Base-by-base conservation (phyloP, 2,329 filamentous ascomycete species). In the Colletotrichum spinosum region DNA sequence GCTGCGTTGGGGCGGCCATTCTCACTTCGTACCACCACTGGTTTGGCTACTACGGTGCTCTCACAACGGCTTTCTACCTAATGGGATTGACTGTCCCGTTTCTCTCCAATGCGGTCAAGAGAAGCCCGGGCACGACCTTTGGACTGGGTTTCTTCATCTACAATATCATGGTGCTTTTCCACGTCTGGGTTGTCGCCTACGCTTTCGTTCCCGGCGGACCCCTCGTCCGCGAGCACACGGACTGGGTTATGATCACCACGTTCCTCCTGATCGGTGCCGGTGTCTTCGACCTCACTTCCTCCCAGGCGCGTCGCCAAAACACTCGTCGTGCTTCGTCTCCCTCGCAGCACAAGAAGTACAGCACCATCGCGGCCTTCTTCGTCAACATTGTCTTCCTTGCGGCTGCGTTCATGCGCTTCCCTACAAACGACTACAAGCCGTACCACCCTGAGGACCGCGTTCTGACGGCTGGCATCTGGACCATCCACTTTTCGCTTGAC, bases 111-210 rank as follows among this genome's bases (percentile, higher is more conserved):
- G 94, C 93, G 34, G 86, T 92, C 34, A 90, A 90, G 73, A 91
- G 92, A 75, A 90, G 84, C 55, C 94, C 94, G 1, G 92, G 89
- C 6, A 84, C 85, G 34, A 93, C 92, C 0, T 99, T 99, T 75
- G 96, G 95, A 3, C 76, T 97, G 12, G 95, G 92, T 4, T 97
- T 97, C 80, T 80, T 97, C 56, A 78, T 97, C 53, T 99, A 98
- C 83, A 97, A 98, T 78, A 85, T 98, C 72, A 81, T 98, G 81
- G 90, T 97, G 5, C 86, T 99, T n/a, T 97, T 97, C 83, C 95
- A 98, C 74, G 94, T 97, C 60, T 99, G 96, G 96, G 92, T 97
- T 41, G 96, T 99, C 10, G 96, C 96, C 2, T 99, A 99, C 73
- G 96, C 96, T 11, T 99, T 99, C 71, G 96, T 99, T 3, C 96